A percentile compares a stretch with the other conserved stretches of the same genome.
phyloP scores from a whole-genome alignment of 73 alveolate species.

The Halteria grandinella region DNA sequence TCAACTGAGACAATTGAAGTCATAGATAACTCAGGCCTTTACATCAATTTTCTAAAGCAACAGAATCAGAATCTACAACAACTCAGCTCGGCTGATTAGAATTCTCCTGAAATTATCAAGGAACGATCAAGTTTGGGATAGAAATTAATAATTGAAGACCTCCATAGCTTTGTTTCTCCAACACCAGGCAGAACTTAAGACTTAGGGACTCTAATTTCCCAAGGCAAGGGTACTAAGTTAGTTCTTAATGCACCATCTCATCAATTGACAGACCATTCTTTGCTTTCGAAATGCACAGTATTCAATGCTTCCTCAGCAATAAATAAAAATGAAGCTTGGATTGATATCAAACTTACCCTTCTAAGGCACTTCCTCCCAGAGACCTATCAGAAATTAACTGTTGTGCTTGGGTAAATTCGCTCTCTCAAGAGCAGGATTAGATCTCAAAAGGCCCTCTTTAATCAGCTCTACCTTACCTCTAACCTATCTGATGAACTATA shows the following conservation, averaged over 20 bases:
- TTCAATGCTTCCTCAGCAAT: constrained; percentile 57
- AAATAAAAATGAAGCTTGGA: constrained; percentile 77
- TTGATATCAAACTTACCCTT: constrained; percentile 67
- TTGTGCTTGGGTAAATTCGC: constrained; percentile 8
- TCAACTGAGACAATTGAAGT: too few species aligned
- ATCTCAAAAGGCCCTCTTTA: constrained; percentile 29
- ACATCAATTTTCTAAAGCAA: too few species aligned
- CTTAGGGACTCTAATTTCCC: too few species aligned
- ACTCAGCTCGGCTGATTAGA: too few species aligned
- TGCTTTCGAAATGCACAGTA: constrained; percentile 43
- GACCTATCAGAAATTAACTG: constrained; percentile 51
- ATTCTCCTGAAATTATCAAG: too few species aligned
- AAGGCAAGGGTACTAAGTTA: too few species aligned
- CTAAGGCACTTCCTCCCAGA: constrained; percentile 73
- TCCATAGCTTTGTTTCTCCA: constrained; percentile 10
- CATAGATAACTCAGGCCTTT: too few species aligned
- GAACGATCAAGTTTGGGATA: too few species aligned
- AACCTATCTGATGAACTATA: neutral
- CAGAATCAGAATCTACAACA: too few species aligned
- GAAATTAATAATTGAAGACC: constrained; percentile 6
- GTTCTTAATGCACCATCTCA: too few species aligned
- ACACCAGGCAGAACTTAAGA: too few species aligned
- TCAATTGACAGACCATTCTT: constrained; percentile 12
- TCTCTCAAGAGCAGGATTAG: constrained; percentile 4
- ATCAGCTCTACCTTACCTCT: constrained; percentile 3